These are phyloP conservation scores for Calocybe indica DNA, from an alignment of 768 basidiomycete species.

Conservation along the genomic window DNA sequence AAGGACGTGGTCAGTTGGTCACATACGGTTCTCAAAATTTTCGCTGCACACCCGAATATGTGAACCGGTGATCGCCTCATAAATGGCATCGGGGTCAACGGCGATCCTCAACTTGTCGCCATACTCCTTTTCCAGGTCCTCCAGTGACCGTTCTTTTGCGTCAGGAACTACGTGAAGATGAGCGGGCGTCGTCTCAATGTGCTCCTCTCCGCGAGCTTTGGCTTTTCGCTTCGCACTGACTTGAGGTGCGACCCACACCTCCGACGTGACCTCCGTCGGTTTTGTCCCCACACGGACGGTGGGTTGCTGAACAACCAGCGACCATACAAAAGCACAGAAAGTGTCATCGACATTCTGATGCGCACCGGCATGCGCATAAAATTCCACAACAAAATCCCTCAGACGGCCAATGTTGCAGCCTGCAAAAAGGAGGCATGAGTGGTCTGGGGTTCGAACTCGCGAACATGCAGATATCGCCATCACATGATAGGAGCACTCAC, in stretches of 20 bases:
- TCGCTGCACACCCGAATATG: slow-evolving; percentile 63
- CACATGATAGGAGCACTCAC: slow-evolving; percentile 47
- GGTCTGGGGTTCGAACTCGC: slow-evolving; percentile 40
- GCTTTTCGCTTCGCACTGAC: slow-evolving; percentile 61
- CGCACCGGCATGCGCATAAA: slow-evolving; percentile 43
- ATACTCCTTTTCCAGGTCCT: slow-evolving; percentile 49
- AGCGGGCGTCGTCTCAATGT: slow-evolving; percentile 33
- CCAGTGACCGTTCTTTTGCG: slow-evolving; percentile 47
- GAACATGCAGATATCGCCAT: slow-evolving; percentile 14
- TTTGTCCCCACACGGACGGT: slow-evolving; percentile 71
- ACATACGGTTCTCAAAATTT: background rate
- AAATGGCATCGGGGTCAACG: slow-evolving; percentile 67
- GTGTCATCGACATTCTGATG: slow-evolving; percentile 62
- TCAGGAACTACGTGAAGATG: slow-evolving; percentile 50
- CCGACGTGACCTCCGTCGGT: slow-evolving; percentile 50
- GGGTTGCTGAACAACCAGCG: slow-evolving; percentile 67
- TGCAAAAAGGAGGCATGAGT: slow-evolving; percentile 25
- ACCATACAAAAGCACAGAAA: slow-evolving; percentile 81
- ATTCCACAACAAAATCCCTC: slow-evolving; percentile 61
- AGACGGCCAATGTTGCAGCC: slow-evolving; percentile 74
- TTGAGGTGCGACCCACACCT: slow-evolving; percentile 79
- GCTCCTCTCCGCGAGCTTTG: slow-evolving; percentile 47
- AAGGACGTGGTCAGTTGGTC: background rate
- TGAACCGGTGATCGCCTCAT: slow-evolving; percentile 78
- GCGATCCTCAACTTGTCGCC: slow-evolving; percentile 68